Base-by-base conservation (phyloP, 805 yeast species). In the Cyberlindnera saturnus region DNA sequence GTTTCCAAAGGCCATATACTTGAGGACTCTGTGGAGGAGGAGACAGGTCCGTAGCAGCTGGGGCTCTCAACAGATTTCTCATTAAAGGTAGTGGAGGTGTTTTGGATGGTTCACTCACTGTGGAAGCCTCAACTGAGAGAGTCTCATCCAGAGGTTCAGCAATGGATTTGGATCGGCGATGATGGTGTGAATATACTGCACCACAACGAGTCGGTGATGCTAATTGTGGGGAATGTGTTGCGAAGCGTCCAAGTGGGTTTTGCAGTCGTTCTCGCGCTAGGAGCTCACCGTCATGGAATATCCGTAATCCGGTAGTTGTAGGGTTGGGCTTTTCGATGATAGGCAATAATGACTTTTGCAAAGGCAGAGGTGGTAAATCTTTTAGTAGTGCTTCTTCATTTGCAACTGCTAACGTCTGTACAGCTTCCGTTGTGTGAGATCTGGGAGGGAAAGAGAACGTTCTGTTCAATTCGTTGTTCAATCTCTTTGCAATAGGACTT, bases 371-470 rank as follows among this genome's bases (percentile, higher is more conserved):
- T 20, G 44, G 47, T 14, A 47, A 44, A 10, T 29, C 43, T 32
- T 31, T 43, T 2, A 11, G 9, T 35, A 28, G 19, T 15, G 32
- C 15, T 15, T 32, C 19, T 36, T 16, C 30, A n/a, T n/a, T 7
- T 6, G 30, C n/a, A 20, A 34, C 31, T 15, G 8, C 16, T 18
- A 7, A 39, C 33, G 1, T 26, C 31, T 20, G 39, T 40, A 32
- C 16, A 39, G 36, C 28, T 17, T 20, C 9, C n/a, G 17, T 3
- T 18, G 33, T 7, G 7, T 39, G 19, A 4, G 20, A 28, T 18
- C 45, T 35, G 37, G 53, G 51, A 10, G 62, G 62, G 44, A 57
- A 59, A 6, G 57, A 47, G 41, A 59, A 59, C 6, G 39, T 39
- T 39, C 43, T 48, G 40, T 59, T 56, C 23, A 59, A 41, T n/a